phyloP scores from a whole-genome alignment of 2,329 filamentous ascomycete genomes.

The Pseudocercospora ulei region DNA sequence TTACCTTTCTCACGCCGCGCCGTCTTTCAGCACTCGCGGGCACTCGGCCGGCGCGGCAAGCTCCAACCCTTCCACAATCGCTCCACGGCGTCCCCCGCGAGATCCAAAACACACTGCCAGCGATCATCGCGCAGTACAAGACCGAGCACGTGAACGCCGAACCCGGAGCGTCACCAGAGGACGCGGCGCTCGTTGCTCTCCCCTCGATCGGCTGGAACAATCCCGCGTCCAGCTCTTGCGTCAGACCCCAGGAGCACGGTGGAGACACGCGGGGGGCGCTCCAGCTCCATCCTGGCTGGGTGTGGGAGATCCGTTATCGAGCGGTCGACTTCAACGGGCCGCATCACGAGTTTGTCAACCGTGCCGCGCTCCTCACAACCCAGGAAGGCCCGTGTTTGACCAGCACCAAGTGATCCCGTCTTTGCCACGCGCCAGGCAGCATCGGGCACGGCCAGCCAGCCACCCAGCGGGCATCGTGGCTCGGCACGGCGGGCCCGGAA shows the following conservation, averaged over 20 bases:
- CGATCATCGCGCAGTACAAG: background rate
- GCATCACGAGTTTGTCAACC: background rate
- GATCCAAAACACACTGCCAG: conserved; percentile 1
- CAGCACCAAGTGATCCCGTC: no score
- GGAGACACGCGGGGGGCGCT: background rate
- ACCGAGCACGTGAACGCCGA: background rate
- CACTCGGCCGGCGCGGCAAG: background rate
- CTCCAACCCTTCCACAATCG: background rate
- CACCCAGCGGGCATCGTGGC: no score
- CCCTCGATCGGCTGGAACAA: conserved; percentile 14
- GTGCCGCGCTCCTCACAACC: no score
- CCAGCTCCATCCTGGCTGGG: background rate
- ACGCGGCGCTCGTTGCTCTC: conserved; percentile 6
- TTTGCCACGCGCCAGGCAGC: no score
- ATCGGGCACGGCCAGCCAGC: no score
- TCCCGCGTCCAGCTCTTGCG: background rate
- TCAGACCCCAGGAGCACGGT: background rate
- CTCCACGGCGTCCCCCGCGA: background rate
- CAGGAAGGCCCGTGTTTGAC: no score
- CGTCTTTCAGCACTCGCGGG: background rate
- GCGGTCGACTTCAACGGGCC: conserved; percentile 1
- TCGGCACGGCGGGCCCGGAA: no score
- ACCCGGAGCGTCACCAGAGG: background rate
- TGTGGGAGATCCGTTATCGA: conserved; percentile 2
- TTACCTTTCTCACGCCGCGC: background rate